Evolutionary conservation across 768 basidiomycete species (phyloP).

Genomic region (Scleroderma bovista): DNA sequence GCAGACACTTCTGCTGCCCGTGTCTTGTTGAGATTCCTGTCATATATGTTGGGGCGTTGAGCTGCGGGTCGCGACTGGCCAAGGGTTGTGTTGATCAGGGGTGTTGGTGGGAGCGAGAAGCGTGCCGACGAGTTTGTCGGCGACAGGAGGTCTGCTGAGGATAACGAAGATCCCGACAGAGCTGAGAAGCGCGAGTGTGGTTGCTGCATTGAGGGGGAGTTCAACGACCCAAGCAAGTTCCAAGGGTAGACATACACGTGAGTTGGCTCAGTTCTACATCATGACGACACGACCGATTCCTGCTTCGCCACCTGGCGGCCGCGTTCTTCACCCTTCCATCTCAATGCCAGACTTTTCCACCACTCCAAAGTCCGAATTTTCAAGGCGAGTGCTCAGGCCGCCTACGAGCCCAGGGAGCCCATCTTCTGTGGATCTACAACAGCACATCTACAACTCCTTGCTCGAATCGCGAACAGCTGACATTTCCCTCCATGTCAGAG

Average conservation of each 20-base stretch:
- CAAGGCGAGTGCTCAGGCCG: not conserved
- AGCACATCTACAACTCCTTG: constrained; percentile 73
- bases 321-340: constrained; percentile 6
- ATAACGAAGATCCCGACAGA: constrained; percentile 53
- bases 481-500: constrained; percentile 64
- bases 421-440: constrained; percentile 55
- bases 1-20: constrained; percentile 78
- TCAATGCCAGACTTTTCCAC: constrained; percentile 8
- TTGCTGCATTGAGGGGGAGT: constrained; percentile 41
- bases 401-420: constrained; percentile 38
- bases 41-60: constrained; percentile 76
- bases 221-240: too few species aligned
- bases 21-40: constrained; percentile 84
- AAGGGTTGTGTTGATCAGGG: constrained; percentile 39
- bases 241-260: too few species aligned
- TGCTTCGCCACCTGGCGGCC: not conserved
- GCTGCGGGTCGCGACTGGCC: constrained; percentile 29
- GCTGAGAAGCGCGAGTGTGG: constrained; percentile 65
- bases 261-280: not conserved
- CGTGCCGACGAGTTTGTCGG: constrained; percentile 60
- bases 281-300: constrained; percentile 1
- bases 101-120: constrained; percentile 61
- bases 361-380: not conserved
- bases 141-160: constrained; percentile 40
- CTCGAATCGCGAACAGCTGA: constrained; percentile 70